Conservation (phyloP, 108 stramenopile genomes). For the Cylindrotheca closterium region DNA sequence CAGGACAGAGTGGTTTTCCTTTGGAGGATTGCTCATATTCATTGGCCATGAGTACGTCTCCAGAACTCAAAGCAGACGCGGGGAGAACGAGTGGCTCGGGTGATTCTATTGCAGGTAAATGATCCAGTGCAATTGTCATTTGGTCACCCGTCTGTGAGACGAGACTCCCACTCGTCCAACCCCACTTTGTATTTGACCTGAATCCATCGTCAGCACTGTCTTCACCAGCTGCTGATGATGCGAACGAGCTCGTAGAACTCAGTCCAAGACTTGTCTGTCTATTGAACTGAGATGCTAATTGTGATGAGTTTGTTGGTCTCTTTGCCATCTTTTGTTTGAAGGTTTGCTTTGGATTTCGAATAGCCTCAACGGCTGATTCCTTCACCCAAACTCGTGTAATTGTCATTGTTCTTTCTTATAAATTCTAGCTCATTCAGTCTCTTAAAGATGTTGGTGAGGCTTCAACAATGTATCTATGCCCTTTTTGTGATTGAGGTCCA, state of each 20-base stretch:
- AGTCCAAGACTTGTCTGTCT: not conserved
- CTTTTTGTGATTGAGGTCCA: too few relatives aligned
- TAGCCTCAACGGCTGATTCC: slow-evolving; percentile 28
- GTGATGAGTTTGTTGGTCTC: slow-evolving; percentile 22
- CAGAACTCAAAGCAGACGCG: slow-evolving; percentile 27
- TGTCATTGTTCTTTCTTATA: too few relatives aligned
- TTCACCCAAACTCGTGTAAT: slow-evolving; percentile 46
- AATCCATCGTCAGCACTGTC: slow-evolving; percentile 30
- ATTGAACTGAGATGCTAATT: not conserved
- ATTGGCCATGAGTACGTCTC: slow-evolving; percentile 47
- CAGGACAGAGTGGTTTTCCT: slow-evolving; percentile 34
- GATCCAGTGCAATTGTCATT: slow-evolving; percentile 28
- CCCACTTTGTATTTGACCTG: slow-evolving; percentile 21
- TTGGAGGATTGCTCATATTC: slow-evolving; percentile 23
- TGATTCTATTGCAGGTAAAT: not conserved
- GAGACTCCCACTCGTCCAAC: slow-evolving; percentile 38
- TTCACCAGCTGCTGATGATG: slow-evolving; percentile 26
- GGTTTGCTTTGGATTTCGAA: slow-evolving; percentile 28
- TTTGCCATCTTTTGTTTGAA: slow-evolving; percentile 33
- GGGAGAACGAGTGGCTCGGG: slow-evolving; percentile 20
- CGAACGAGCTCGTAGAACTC: slow-evolving; percentile 13
- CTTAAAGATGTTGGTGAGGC: too few relatives aligned
- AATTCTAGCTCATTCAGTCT: too few relatives aligned
- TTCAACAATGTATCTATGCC: too few relatives aligned
- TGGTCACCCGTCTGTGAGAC: slow-evolving; percentile 18